A percentile compares a stretch with the other conserved stretches of the same genome.
Conservation (phyloP, 441 rosid genomes). For the Euphorbia schlechtendalii region DNA sequence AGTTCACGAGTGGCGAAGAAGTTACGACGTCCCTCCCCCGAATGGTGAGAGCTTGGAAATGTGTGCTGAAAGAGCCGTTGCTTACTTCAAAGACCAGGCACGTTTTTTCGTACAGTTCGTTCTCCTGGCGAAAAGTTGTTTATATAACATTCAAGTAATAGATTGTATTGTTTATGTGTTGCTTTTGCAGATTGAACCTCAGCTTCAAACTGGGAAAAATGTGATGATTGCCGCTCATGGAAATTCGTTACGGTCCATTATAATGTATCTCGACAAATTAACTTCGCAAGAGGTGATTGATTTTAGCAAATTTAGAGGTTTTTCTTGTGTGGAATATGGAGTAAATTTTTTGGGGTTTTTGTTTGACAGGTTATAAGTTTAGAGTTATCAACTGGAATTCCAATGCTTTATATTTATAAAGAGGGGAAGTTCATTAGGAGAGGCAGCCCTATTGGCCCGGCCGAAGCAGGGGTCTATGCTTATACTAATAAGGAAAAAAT, state of each 20-base stretch:
- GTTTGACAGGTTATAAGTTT: conserved; percentile 52
- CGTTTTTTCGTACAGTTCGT: too few species aligned
- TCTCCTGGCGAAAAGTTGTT: neutral
- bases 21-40: conserved; percentile 93
- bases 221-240: conserved; percentile 96
- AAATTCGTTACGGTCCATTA: conserved; percentile 87
- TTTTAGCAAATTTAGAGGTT: neutral
- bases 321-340: too few species aligned
- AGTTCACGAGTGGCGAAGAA: conserved; percentile 97
- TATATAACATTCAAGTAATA: too few species aligned
- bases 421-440: conserved; percentile 62
- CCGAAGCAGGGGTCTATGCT: conserved; percentile 81
- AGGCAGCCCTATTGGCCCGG: conserved; percentile 72
- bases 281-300: conserved; percentile 77
- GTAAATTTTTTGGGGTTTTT: neutral
- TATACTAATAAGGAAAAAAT: too few species aligned
- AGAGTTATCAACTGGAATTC: conserved; percentile 73
- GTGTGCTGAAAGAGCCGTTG: conserved; percentile 96
- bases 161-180: too few species aligned
- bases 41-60: conserved; percentile 97
- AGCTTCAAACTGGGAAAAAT: conserved; percentile 75
- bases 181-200: conserved; percentile 75
- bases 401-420: conserved; percentile 71
- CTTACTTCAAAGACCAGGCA: conserved; percentile 82
- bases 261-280: conserved; percentile 93